Conservation (phyloP, 768 basidiomycete genomes). For the Termitomyces sp. region DNA sequence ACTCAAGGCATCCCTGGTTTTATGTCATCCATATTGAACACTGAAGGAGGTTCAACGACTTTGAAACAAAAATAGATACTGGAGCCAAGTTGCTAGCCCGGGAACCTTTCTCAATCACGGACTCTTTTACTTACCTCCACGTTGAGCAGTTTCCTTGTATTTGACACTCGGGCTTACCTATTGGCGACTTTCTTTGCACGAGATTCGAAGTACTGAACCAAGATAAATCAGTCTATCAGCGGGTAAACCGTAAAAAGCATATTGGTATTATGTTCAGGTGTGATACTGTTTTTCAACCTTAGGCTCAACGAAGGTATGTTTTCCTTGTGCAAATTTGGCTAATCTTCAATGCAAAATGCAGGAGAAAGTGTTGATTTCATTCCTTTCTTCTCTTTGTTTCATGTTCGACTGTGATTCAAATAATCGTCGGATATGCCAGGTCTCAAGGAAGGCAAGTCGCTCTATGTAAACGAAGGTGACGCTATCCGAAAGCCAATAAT, state of each 20-base stretch:
- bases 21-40: background rate
- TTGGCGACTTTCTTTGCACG: background rate
- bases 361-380: background rate
- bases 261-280: background rate
- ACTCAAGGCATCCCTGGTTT: background rate
- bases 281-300: no score
- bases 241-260: no score
- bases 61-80: background rate
- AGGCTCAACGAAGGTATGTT: background rate
- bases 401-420: background rate
- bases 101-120: no score
- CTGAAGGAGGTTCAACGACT: background rate
- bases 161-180: background rate
- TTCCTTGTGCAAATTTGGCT: background rate
- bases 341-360: no score
- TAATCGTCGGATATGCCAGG: background rate
- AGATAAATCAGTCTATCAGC: background rate
- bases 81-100: no score
- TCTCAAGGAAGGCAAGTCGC: background rate
- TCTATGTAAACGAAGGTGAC: background rate
- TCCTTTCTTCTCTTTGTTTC: background rate
- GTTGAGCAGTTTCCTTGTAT: background rate
- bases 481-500: background rate
- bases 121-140: background rate
- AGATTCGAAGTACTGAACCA: background rate